A percentile compares a stretch with the other conserved stretches of the same genome.
These are phyloP conservation scores for Penicillium parvum DNA, from an alignment of 495 filamentous ascomycete genomes.

Conservation along the genomic window DNA sequence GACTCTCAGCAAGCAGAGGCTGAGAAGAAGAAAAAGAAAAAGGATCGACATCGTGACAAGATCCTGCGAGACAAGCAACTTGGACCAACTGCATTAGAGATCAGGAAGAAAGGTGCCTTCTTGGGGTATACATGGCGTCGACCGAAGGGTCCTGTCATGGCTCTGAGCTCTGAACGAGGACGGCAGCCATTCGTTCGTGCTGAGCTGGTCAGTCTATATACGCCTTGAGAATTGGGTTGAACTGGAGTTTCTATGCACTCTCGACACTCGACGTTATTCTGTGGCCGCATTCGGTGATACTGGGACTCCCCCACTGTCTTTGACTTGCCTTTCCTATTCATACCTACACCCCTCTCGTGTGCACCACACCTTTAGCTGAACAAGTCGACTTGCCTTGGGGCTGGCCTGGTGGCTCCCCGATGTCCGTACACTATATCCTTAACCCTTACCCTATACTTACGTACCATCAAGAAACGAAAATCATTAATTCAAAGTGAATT, in stretches of 20 bases:
- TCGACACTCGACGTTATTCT: too few relatives aligned
- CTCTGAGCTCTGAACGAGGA: constrained; percentile 31
- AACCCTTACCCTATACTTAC: too few relatives aligned
- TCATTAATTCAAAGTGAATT: too few relatives aligned
- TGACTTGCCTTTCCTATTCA: neutral
- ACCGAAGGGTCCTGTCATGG: constrained; percentile 40
- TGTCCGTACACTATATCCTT: too few relatives aligned
- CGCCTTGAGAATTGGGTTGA: constrained; percentile 5
- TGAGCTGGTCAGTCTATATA: constrained; percentile 28
- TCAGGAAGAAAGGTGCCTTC: constrained; percentile 77
- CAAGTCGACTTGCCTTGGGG: too few relatives aligned
- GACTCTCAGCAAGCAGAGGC: constrained; percentile 13
- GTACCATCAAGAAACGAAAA: too few relatives aligned
- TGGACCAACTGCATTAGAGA: constrained; percentile 61
- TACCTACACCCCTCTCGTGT: too few relatives aligned
- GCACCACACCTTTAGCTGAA: too few relatives aligned
- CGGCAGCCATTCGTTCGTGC: constrained; percentile 24
- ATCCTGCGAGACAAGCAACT: constrained; percentile 67
- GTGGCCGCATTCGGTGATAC: too few relatives aligned
- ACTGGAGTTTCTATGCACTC: too few relatives aligned
- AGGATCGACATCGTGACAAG: constrained; percentile 71
- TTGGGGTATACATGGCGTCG: constrained; percentile 84
- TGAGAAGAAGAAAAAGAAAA: constrained; percentile 46
- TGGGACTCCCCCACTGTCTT: neutral
- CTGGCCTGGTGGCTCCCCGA: too few relatives aligned